phyloP scores from a whole-genome alignment of 148 eudicot genomes.

The Spergularia bocconei region DNA sequence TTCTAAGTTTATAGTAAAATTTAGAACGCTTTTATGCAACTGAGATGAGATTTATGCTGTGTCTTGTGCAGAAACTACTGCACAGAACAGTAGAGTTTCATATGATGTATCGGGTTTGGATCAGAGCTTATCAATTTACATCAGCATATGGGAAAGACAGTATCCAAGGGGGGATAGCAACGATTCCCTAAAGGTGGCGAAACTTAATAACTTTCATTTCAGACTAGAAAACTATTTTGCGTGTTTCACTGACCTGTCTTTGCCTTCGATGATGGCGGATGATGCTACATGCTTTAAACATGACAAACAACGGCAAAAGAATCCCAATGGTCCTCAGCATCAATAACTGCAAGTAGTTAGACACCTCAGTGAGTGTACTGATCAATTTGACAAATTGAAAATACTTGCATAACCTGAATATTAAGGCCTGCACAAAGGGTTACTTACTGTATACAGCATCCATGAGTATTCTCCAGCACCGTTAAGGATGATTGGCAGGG shows the following conservation, averaged over 20 bases:
- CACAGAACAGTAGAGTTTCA: too few species aligned
- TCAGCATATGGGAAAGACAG: background rate
- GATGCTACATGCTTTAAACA: slow-evolving; percentile 47
- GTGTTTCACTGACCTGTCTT: slow-evolving; percentile 44
- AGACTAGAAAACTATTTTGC: background rate
- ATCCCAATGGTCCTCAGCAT: slow-evolving; percentile 57
- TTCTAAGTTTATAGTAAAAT: too few species aligned
- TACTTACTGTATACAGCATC: slow-evolving; percentile 49
- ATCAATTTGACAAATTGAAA: background rate
- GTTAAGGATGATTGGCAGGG: slow-evolving; percentile 51
- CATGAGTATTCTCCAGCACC: slow-evolving; percentile 54
- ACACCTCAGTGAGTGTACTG: slow-evolving; percentile 2
- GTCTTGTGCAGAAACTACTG: too few species aligned
- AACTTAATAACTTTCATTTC: background rate
- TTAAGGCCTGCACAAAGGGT: slow-evolving; percentile 2
- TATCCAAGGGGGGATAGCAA: too few species aligned
- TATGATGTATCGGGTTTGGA: too few species aligned
- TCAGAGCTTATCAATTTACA: background rate
- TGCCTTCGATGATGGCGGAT: slow-evolving; percentile 45
- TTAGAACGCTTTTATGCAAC: too few species aligned
- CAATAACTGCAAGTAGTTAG: slow-evolving; percentile 43
- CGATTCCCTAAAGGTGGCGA: background rate
- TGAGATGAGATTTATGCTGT: too few species aligned
- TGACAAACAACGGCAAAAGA: slow-evolving; percentile 53
- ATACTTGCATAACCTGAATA: slow-evolving; percentile 3